Base-by-base conservation (phyloP, 495 filamentous ascomycete species). In the Aspergillus carlsbadensis region DNA sequence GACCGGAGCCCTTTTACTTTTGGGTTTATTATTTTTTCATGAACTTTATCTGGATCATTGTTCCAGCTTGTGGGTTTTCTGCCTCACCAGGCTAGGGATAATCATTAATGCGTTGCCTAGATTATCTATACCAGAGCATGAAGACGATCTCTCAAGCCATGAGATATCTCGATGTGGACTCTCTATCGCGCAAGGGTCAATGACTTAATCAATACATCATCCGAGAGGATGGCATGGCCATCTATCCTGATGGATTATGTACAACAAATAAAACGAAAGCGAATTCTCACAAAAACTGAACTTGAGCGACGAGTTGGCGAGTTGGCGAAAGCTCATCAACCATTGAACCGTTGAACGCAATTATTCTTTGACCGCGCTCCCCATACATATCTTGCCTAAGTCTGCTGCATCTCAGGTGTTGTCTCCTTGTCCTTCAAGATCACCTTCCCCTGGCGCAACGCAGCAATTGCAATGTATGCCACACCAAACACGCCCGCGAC, bases 1-100 rank as follows among this genome's bases (percentile, higher is more conserved):
- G 91, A 54, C 89, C 92, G 4, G 92, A 96, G 70, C 65, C 76
- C 5, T 79, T 86, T 56, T 96, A 95, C 66, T 96, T 89, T 66
- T 96, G 91, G 90, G 70, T 86, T 13, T 96, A 96, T 66, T 96
- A 89, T 65, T 82, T 92, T 18, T 78, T 87, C 15, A 87, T 96
- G 82, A 96, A 96, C 65, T 77, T 84, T 43, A 88, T 92, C 49
- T 96, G 92, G 92, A 90, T 86, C 33, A 76, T 94, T 13, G 80
- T 96, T 56, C 92, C 91, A 2, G 67, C 69, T 24, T 70, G 81
- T 84, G 65, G 65, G 81, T 75, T 50, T 20, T 43, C 8, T 22
- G 31, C 36, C 14, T 7, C 8, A 7, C 5, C 41, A 7, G 18
- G 17, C 2, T 31, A 7, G 2, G 20, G 35, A 7, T 15, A 21